Evolutionary conservation across 768 basidiomycete genomes (phyloP).

Genomic region (Gymnopilus dilepis): DNA sequence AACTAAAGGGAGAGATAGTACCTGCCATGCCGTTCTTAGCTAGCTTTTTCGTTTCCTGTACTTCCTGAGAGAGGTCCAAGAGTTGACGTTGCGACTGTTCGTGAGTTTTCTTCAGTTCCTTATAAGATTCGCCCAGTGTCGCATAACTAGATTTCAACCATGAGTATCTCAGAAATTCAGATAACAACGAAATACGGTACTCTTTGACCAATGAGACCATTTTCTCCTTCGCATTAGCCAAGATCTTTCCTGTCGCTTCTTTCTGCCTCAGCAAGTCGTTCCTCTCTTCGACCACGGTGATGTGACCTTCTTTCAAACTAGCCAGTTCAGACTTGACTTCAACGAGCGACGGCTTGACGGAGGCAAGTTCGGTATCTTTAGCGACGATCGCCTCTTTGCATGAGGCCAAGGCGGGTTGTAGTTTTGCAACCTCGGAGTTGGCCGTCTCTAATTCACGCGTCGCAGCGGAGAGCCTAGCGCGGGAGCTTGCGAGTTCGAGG

Average conservation of each 20-base stretch:
- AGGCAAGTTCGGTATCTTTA: slow-evolving; percentile 17
- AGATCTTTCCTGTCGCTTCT: slow-evolving; percentile 11
- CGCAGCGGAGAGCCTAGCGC: slow-evolving; percentile 8
- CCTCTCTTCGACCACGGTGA: slow-evolving; percentile 11
- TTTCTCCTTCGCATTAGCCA: slow-evolving; percentile 13
- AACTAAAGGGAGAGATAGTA: background rate
- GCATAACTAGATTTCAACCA: slow-evolving; percentile 15
- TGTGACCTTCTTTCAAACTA: slow-evolving; percentile 8
- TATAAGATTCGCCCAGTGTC: slow-evolving; percentile 16
- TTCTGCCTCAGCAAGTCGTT: slow-evolving; percentile 15
- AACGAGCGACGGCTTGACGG: slow-evolving; percentile 7
- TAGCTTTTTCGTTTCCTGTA: slow-evolving; percentile 17
- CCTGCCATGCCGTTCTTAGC: slow-evolving; percentile 21
- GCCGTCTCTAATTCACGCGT: slow-evolving; percentile 5
- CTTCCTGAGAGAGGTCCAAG: slow-evolving; percentile 17
- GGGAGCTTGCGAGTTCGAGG: slow-evolving; percentile 20
- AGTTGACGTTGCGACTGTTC: slow-evolving; percentile 15
- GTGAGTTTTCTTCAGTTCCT: slow-evolving; percentile 25
- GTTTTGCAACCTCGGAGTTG: slow-evolving; percentile 17
- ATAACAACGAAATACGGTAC: slow-evolving; percentile 6
- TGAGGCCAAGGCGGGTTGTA: slow-evolving; percentile 14
- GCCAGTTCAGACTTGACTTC: slow-evolving; percentile 20
- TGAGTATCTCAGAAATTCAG: slow-evolving; percentile 1
- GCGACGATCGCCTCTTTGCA: slow-evolving; percentile 15
- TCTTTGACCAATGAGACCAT: slow-evolving; percentile 13